Percentiles rank a stretch among this genome's conserved stretches.
Evolutionary conservation across 1,139 yeast genomes (phyloP).

Genomic region (Yamadazyma epiphylla): DNA sequence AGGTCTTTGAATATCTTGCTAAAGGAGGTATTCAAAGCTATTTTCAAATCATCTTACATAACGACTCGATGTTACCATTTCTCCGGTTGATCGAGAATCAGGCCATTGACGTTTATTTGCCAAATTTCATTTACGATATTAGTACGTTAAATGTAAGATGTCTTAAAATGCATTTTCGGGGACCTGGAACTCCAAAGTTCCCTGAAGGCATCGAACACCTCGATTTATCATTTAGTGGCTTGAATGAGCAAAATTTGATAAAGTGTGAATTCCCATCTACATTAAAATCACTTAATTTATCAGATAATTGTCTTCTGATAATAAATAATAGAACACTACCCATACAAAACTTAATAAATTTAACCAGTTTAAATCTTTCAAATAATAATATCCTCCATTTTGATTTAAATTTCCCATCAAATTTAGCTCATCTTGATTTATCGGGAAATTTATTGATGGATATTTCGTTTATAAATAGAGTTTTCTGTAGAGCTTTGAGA

Average conservation of each 20-base stretch:
- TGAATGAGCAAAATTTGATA: constrained; percentile 10
- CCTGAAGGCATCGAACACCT: constrained; percentile 9
- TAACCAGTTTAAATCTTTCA: constrained; percentile 17
- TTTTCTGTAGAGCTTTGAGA: background rate
- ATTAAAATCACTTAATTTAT: constrained; percentile 18
- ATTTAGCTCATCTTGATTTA: constrained; percentile 16
- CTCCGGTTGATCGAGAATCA: background rate
- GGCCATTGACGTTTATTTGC: background rate
- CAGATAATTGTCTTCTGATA: constrained; percentile 19
- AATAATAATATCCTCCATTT: constrained; percentile 11
- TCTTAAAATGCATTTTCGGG: constrained; percentile 3
- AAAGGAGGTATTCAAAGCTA: background rate
- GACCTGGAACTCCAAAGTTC: background rate
- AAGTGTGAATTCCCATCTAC: constrained; percentile 14
- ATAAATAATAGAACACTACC: constrained; percentile 10
- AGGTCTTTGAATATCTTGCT: background rate
- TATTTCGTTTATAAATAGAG: constrained; percentile 1
- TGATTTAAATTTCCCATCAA: constrained; percentile 2
- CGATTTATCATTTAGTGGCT: constrained; percentile 21
- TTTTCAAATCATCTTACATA: background rate
- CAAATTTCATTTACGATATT: no score
- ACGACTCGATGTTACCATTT: background rate
- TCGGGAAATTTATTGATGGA: constrained; percentile 19
- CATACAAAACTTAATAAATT: constrained; percentile 10
- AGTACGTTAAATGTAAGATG: constrained; percentile 3